Evolutionary conservation across 2,329 filamentous ascomycete genomes (phyloP).

Genomic region (Whalleya microplaca): DNA sequence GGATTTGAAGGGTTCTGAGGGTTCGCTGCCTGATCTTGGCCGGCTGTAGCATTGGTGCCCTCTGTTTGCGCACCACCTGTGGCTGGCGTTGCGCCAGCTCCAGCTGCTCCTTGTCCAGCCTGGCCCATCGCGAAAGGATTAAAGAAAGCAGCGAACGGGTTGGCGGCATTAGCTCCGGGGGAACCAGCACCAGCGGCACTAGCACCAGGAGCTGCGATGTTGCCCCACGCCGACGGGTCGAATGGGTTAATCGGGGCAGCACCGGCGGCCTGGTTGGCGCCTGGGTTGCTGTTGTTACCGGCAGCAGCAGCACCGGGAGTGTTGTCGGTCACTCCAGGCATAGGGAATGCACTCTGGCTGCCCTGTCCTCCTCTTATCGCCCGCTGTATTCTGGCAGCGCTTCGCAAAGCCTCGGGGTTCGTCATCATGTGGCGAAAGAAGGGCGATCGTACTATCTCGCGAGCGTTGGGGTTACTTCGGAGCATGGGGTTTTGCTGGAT

Average conservation of each 20-base stretch:
- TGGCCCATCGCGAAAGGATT: constrained; percentile 45
- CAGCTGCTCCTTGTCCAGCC: constrained; percentile 33
- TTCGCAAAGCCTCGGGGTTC: constrained; percentile 81
- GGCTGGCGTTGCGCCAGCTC: constrained; percentile 25
- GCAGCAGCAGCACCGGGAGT: constrained; percentile 61
- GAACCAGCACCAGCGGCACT: constrained; percentile 18
- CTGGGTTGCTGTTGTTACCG: constrained; percentile 32
- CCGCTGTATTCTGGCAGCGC: constrained; percentile 81
- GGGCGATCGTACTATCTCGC: constrained; percentile 85
- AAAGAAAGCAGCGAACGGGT: constrained; percentile 43
- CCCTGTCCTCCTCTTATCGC: constrained; percentile 61
- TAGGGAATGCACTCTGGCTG: constrained; percentile 71
- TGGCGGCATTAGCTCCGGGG: constrained; percentile 31
- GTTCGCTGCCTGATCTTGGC: constrained; percentile 30
- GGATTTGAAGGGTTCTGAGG: constrained; percentile 37
- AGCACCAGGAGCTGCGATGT: constrained; percentile 35
- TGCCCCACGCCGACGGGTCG: constrained; percentile 39
- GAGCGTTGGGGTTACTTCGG: constrained; percentile 62
- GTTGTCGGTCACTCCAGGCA: constrained; percentile 88
- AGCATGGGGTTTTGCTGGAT: constrained; percentile 79
- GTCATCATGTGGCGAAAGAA: constrained; percentile 92
- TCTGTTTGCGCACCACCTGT: constrained; percentile 34
- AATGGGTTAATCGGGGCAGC: constrained; percentile 50
- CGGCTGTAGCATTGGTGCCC: constrained; percentile 33
- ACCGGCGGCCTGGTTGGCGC: constrained; percentile 33